Evolutionary conservation across 2,329 filamentous ascomycete species (phyloP).

Genomic region (Didymella pomorum): DNA sequence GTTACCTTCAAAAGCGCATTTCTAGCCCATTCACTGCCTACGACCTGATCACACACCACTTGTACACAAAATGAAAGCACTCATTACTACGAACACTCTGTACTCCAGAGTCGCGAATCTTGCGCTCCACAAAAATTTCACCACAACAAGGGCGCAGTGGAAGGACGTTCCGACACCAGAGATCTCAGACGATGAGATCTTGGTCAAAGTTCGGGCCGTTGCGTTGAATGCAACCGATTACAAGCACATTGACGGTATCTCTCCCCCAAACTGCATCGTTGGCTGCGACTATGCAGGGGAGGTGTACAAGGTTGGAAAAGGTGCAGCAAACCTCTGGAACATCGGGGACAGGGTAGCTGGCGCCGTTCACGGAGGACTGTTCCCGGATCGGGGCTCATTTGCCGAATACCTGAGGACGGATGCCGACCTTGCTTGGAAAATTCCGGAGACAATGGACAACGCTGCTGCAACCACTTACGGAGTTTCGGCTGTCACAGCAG

Average conservation of each 20-base stretch:
- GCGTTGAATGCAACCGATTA: constrained; percentile 2
- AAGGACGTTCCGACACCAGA: neutral
- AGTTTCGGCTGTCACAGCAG: constrained; percentile 2
- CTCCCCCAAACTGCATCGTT: neutral
- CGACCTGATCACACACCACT: too few relatives aligned
- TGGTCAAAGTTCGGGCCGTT: constrained; percentile 2
- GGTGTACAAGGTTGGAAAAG: constrained; percentile 2
- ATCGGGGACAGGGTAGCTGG: neutral
- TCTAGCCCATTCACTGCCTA: too few relatives aligned
- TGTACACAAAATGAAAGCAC: constrained; percentile 11
- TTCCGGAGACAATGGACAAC: neutral
- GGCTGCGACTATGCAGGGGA: constrained; percentile 4
- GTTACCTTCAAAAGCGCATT: too few relatives aligned
- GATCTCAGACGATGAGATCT: neutral
- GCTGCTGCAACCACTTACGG: constrained; percentile 2
- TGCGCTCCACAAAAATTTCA: neutral
- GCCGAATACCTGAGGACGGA: constrained; percentile 1
- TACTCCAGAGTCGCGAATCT: constrained; percentile 4
- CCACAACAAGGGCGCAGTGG: neutral
- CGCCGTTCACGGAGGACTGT: constrained; percentile 3
- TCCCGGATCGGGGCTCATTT: constrained; percentile 2
- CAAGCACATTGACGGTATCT: constrained; percentile 5
- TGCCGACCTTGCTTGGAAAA: neutral
- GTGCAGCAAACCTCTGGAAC: neutral
- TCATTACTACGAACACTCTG: constrained; percentile 2